A percentile compares a stretch with the other conserved stretches of the same genome.
Evolutionary conservation across 192 early-diverging fungal species (phyloP).

Genomic region (Gorgonomyces haynaldii): DNA sequence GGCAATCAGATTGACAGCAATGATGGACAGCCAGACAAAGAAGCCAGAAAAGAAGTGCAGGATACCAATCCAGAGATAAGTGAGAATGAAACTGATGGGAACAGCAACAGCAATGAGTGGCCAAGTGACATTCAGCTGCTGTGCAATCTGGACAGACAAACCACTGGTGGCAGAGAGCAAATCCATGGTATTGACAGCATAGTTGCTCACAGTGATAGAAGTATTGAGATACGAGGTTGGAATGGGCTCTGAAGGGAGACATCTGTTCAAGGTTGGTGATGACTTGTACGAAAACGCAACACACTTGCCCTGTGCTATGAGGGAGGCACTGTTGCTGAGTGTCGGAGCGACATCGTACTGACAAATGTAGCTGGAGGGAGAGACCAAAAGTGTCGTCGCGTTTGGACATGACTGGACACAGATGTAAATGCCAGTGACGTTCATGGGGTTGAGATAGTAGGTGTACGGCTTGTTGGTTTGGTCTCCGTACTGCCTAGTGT

Average conservation of each 20-base stretch:
- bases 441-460: conserved; percentile 3
- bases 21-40: conserved; percentile 24
- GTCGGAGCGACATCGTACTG: neutral
- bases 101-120: neutral
- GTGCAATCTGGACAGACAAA: neutral
- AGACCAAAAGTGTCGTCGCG: neutral
- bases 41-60: conserved; percentile 17
- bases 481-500: neutral
- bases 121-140: neutral
- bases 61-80: conserved; percentile 22
- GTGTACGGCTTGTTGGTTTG: neutral
- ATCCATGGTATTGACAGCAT: neutral
- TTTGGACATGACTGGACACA: conserved; percentile 3
- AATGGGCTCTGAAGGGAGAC: conserved; percentile 5
- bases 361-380: too few species aligned
- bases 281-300: neutral
- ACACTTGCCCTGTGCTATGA: neutral
- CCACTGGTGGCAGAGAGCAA: neutral
- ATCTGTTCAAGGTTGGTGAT: conserved; percentile 6
- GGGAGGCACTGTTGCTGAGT: neutral
- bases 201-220: neutral
- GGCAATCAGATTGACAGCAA: conserved; percentile 19
- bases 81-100: conserved; percentile 15
- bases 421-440: neutral
- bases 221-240: neutral